These are phyloP conservation scores for Mangifera indica DNA, from an alignment of 345 rosid genomes.

Conservation along the genomic window DNA sequence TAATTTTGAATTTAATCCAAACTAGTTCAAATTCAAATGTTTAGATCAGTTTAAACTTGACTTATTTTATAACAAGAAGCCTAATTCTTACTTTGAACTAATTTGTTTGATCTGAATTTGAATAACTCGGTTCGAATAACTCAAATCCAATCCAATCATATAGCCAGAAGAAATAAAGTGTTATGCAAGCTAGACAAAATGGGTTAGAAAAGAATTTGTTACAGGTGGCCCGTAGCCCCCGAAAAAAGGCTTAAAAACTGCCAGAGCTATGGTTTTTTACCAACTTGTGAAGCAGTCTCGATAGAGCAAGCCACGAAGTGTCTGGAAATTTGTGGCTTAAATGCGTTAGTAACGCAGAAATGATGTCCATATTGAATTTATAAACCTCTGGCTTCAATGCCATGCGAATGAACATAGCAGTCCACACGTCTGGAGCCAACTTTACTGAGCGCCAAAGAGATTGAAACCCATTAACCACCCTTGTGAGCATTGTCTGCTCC, in stretches of 20 bases:
- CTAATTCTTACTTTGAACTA: no score
- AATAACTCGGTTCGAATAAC: no score
- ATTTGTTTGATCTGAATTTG: no score
- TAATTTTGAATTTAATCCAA: no score
- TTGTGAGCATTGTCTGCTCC: conserved; percentile 42
- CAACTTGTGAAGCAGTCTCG: conserved; percentile 52
- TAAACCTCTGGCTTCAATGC: conserved; percentile 60
- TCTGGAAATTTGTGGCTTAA: conserved; percentile 52
- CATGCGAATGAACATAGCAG: conserved; percentile 65
- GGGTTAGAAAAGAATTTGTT: not conserved
- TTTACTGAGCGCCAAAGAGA: conserved; percentile 58
- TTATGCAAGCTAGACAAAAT: not conserved
- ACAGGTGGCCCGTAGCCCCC: not conserved
- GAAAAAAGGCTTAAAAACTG: not conserved
- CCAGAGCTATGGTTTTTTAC: conserved; percentile 5
- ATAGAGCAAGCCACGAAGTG: conserved; percentile 55
- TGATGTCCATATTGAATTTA: conserved; percentile 48
- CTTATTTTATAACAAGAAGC: no score
- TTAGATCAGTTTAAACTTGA: no score
- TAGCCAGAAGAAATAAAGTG: not conserved
- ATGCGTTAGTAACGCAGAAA: conserved; percentile 51
- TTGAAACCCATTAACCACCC: conserved; percentile 59
- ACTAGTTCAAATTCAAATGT: no score
- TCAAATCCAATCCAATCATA: no score
- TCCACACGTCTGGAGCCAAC: conserved; percentile 83